A percentile compares a stretch with the other conserved stretches of the same genome.
Evolutionary conservation across 2,329 filamentous ascomycete genomes (phyloP).

Genomic region (Penicillium sp.): DNA sequence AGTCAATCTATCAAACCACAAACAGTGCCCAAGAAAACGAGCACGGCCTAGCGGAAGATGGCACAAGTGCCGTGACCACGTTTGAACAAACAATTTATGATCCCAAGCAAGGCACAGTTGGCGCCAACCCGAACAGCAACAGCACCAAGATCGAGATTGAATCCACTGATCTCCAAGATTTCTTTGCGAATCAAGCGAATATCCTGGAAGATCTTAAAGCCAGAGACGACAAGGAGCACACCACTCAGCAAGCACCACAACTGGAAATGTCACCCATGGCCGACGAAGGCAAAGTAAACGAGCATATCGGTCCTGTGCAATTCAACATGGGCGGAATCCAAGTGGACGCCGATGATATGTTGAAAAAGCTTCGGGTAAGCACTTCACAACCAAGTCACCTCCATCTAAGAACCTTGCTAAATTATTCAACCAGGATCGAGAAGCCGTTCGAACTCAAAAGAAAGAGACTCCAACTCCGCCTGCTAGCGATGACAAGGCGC

Average conservation of each 20-base stretch:
- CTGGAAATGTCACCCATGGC: conserved; percentile 40
- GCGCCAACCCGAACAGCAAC: conserved; percentile 52
- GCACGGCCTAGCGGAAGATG: conserved; percentile 27
- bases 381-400: conserved; percentile 5
- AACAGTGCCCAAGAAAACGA: conserved; percentile 29
- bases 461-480: conserved; percentile 36
- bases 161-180: conserved; percentile 74
- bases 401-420: conserved; percentile 10
- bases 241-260: conserved; percentile 36
- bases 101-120: conserved; percentile 64
- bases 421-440: conserved; percentile 40
- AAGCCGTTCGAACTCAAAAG: conserved; percentile 41
- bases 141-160: conserved; percentile 57
- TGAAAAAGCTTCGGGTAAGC: conserved; percentile 78
- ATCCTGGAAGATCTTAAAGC: conserved; percentile 66
- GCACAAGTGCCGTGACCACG: conserved; percentile 65
- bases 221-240: conserved; percentile 54
- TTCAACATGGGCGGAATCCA: conserved; percentile 99
- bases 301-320: conserved; percentile 90
- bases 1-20: conserved; percentile 25
- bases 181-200: conserved; percentile 73
- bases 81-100: conserved; percentile 82
- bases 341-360: conserved; percentile 90
- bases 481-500: conserved; percentile 48
- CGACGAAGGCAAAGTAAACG: conserved; percentile 55